Conservation (phyloP, 1,139 yeast genomes). For the Candida gigantensis region DNA sequence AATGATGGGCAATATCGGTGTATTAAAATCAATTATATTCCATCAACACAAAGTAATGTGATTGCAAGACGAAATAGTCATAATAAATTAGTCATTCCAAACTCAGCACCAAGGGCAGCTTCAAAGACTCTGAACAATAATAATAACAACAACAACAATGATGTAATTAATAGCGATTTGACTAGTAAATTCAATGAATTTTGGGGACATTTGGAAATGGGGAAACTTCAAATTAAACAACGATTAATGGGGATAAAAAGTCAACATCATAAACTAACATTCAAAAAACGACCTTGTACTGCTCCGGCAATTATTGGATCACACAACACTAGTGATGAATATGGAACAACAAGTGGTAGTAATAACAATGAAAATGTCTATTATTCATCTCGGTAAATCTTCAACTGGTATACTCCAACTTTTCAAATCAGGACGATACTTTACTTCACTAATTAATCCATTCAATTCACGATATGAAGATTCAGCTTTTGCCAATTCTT, state of each 20-base stretch:
- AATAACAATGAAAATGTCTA: conserved; percentile 4
- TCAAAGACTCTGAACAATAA: too few species aligned
- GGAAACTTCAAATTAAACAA: conserved; percentile 14
- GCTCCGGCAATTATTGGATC: conserved; percentile 2
- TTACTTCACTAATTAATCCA: conserved; percentile 42
- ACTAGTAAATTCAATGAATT: conserved; percentile 13
- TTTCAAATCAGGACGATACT: conserved; percentile 42
- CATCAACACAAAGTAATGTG: conserved; percentile 8
- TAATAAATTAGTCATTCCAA: conserved; percentile 3
- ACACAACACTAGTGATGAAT: not conserved
- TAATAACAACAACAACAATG: not conserved
- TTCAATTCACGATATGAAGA: conserved; percentile 48
- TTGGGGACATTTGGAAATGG: conserved; percentile 15
- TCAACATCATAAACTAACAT: conserved; percentile 6
- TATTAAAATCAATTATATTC: conserved; percentile 8
- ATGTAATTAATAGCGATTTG: conserved; percentile 8
- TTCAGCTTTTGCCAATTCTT: conserved; percentile 31
- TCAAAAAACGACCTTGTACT: conserved; percentile 7
- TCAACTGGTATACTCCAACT: conserved; percentile 37
- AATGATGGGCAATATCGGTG: conserved; percentile 2
- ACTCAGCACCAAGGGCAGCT: too few species aligned
- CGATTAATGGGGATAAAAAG: conserved; percentile 12
- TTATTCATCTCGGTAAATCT: conserved; percentile 7
- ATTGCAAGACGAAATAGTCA: conserved; percentile 7
- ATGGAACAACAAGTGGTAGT: not conserved